Base-by-base conservation (phyloP, 176 grass and related monocot genomes). In the Oryza brachyantha region DNA sequence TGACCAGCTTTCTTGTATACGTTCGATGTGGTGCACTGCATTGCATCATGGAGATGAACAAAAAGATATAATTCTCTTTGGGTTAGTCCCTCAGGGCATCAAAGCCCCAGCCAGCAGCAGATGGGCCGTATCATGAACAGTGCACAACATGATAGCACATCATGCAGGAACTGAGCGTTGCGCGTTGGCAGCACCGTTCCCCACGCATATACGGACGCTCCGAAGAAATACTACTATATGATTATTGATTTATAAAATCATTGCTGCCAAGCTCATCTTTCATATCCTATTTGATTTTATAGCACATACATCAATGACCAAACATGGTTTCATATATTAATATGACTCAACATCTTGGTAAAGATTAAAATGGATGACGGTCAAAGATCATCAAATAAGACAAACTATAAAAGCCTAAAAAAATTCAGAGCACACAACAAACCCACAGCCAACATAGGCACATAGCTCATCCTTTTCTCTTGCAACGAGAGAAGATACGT, bases 1-100 rank as follows among this genome's bases (percentile, higher is more conserved):
- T 84, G 62, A 74, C 63, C 81, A 80, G 54, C 75, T 88, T 88
- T 88, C 69, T 88, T 79, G 75, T 75, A 43, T 75, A 32, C 40
- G 9, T 57, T 76, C 70, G 76, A 87, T 65, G 79, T 16, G n/a
- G 79, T 78, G 59, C 43, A 43, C 34, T 57, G 35, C 59, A 41
- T 45, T 85, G 42, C 43, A 87, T 36, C 73, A 64, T 19, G 29
- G 67, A 73, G 59, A 68, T 87, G 63, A 11, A 32, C 41, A 64
- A 70, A 88, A 88, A 88, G 86, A 72, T 77, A 17, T 63, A 57
- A 45, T 41, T 46, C 22, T 27, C 69, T 82, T 82, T 52, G 52
- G 55, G 58, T 54, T 82, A 66, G 65, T 10, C 41, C 55, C 19
- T 64, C 40, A 13, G 31, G 64, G 25, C 85, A 87, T 16, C 66